These are phyloP conservation scores for Cornus controversa DNA, from an alignment of 148 eudicot genomes.

Conservation along the genomic window DNA sequence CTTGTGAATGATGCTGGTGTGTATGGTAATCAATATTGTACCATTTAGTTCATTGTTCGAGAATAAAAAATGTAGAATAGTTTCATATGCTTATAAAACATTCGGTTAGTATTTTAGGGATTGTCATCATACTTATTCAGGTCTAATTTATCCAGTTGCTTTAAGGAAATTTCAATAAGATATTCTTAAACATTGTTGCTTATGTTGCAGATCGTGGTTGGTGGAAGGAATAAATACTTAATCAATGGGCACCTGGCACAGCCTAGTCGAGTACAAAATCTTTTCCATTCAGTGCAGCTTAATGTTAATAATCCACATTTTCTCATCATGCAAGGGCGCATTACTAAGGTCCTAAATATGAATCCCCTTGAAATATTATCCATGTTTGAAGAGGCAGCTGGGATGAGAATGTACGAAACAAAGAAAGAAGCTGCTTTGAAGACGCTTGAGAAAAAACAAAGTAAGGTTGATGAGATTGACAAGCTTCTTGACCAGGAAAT, in stretches of 20 bases:
- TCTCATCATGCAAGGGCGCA: slow-evolving; percentile 99
- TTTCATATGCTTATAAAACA: too few species aligned
- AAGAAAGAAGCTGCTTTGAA: slow-evolving; percentile 95
- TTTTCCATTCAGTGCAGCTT: slow-evolving; percentile 96
- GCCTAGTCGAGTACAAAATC: slow-evolving; percentile 97
- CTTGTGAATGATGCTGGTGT: too few species aligned
- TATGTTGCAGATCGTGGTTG: slow-evolving; percentile 86
- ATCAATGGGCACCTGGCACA: slow-evolving; percentile 99
- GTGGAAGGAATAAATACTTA: slow-evolving; percentile 96
- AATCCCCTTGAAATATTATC: slow-evolving; percentile 98
- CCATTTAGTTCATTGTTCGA: too few species aligned
- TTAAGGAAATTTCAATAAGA: background rate
- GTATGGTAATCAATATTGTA: too few species aligned
- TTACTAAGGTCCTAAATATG: slow-evolving; percentile 96
- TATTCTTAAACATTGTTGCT: slow-evolving; percentile 12
- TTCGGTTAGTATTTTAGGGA: too few species aligned
- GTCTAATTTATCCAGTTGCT: too few species aligned
- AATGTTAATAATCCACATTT: slow-evolving; percentile 98
- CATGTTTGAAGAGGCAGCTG: slow-evolving; percentile 99
- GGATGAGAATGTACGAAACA: slow-evolving; percentile 98
- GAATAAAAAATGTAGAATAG: too few species aligned
- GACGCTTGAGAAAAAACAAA: slow-evolving; percentile 91
- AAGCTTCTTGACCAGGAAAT: slow-evolving; percentile 90
- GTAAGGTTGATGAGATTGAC: slow-evolving; percentile 91
- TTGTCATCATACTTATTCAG: too few species aligned